Base-by-base conservation (phyloP, 225 moss, liverwort and hornwort genomes). In the Ulota crispa region DNA sequence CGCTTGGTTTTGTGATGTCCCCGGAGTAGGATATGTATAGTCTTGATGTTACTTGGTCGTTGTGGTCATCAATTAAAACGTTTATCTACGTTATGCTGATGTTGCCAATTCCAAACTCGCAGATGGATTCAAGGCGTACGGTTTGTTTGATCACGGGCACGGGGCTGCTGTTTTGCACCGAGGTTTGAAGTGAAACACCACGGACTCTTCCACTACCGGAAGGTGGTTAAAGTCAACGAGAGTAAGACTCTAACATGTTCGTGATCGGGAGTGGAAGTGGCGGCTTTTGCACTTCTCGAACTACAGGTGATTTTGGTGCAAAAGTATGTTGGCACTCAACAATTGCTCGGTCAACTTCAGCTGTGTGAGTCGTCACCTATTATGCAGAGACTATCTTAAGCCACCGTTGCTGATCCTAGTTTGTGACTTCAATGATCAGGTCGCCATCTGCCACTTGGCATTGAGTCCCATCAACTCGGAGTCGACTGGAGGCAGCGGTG, bases 191-290 rank as follows among this genome's bases (percentile, higher is more conserved):
- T 57, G 64, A 74, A n/a, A 80, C 52, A 73, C 73, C 70, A n/a
- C 78, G 80, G 14, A 50, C 73, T 68, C 77, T 85, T 64, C 83
- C 80, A 11, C 80, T 62, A 32, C 68, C 70, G 20, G 41, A 42
- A n/a, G 50, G n/a, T 65, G 81, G 73, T 16, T 47, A 47, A 47
- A 16, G 47, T 47, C 63, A 62, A 86, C 8, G 8, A 54, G 54
- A 86, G 28, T 92, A 87, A 47, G 87, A 89, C 41, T 94, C 86
- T 61, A 93, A 92, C 82, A 88, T 94, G 21, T 93, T 96, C 70
- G 88, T 91, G 68, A 94, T 92, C 42, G 87, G 92, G 42, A 90
- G 82, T 26, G 93, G 93, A 57, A 94, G 90, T 85, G 92, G 93
- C 72, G 92, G 91, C n/a, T 90, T 90, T 64, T 83, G 91, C 10